A percentile compares a stretch with the other conserved stretches of the same genome.
phyloP scores from a whole-genome alignment of 164 flowering plant species.

The Akebia trifoliata region DNA sequence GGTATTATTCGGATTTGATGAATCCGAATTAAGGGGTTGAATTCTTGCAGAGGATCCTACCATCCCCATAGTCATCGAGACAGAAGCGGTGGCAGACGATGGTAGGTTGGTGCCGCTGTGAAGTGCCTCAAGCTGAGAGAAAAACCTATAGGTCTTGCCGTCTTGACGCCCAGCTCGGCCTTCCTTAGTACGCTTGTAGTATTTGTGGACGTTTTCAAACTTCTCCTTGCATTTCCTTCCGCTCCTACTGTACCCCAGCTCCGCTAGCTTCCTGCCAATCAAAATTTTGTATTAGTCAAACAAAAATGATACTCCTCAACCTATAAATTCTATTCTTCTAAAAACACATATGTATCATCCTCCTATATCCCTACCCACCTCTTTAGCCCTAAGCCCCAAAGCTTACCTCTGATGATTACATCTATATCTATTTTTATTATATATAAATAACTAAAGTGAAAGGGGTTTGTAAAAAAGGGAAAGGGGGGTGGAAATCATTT shows the following conservation, averaged over 20 bases:
- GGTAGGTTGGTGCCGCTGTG: slow-evolving; percentile 20
- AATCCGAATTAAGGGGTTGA: slow-evolving; percentile 3
- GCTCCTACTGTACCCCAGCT: slow-evolving; percentile 51
- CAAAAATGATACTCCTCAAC: no score
- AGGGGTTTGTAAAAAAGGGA: no score
- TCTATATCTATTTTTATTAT: no score
- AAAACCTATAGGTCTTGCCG: slow-evolving; percentile 60
- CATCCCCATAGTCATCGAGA: slow-evolving; percentile 13
- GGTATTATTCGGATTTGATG: not conserved
- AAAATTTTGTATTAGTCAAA: no score
- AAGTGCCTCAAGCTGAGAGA: slow-evolving; percentile 60
- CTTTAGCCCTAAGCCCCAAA: no score
- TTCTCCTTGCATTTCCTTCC: slow-evolving; percentile 72
- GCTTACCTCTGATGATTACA: no score
- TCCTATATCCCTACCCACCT: no score
- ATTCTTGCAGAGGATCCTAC: slow-evolving; percentile 12
- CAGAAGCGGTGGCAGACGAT: not conserved
- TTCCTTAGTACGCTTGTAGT: slow-evolving; percentile 68
- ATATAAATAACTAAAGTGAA: no score
- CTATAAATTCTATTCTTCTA: no score
- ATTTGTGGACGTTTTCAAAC: slow-evolving; percentile 71
- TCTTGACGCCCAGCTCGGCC: slow-evolving; percentile 66
- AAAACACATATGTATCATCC: no score
- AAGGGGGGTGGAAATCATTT: no score
- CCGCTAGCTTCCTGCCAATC: slow-evolving; percentile 55